Percentiles rank a stretch among this genome's conserved stretches.
Evolutionary conservation across 1,284 basidiomycete genomes (phyloP).

Genomic region (Pascua sp.): DNA sequence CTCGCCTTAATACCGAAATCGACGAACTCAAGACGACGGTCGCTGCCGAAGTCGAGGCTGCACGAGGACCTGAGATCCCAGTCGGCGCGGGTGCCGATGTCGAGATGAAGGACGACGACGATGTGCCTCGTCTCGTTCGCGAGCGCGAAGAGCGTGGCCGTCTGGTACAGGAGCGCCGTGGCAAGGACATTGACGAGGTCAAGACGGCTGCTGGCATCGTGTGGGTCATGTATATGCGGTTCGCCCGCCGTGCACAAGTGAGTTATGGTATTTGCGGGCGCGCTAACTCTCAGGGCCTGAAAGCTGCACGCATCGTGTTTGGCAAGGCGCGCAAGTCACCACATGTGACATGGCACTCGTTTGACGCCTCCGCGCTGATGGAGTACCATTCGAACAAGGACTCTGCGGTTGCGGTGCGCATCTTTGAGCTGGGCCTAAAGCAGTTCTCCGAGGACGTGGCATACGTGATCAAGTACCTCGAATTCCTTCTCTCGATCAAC

Average conservation of each 20-base stretch:
- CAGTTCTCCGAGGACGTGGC: constrained; percentile 76
- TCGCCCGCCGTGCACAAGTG: constrained; percentile 73
- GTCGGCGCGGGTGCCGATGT: constrained; percentile 27
- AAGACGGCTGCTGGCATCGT: constrained; percentile 54
- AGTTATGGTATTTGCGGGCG: too few species aligned
- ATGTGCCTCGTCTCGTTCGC: constrained; percentile 57
- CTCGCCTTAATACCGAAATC: constrained; percentile 65
- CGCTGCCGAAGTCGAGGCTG: constrained; percentile 51
- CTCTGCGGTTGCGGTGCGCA: constrained; percentile 75
- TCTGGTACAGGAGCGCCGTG: constrained; percentile 48
- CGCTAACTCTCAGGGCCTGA: constrained; percentile 58
- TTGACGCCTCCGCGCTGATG: constrained; percentile 88
- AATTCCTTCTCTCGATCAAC: constrained; percentile 90
- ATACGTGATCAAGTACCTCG: constrained; percentile 83
- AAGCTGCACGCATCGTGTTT: constrained; percentile 75
- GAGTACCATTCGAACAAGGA: constrained; percentile 95
- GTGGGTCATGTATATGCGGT: constrained; percentile 88
- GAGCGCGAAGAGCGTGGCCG: constrained; percentile 61
- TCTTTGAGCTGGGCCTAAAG: constrained; percentile 93
- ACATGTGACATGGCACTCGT: constrained; percentile 87
- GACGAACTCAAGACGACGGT: constrained; percentile 62
- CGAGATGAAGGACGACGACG: constrained; percentile 41
- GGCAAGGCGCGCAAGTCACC: constrained; percentile 78
- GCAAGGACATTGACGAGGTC: constrained; percentile 53
- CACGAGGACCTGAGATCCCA: constrained; percentile 48